A percentile compares a stretch with the other conserved stretches of the same genome.
phyloP scores from a whole-genome alignment of 2,329 filamentous ascomycete species.

The Ceratocystis lukuohia region DNA sequence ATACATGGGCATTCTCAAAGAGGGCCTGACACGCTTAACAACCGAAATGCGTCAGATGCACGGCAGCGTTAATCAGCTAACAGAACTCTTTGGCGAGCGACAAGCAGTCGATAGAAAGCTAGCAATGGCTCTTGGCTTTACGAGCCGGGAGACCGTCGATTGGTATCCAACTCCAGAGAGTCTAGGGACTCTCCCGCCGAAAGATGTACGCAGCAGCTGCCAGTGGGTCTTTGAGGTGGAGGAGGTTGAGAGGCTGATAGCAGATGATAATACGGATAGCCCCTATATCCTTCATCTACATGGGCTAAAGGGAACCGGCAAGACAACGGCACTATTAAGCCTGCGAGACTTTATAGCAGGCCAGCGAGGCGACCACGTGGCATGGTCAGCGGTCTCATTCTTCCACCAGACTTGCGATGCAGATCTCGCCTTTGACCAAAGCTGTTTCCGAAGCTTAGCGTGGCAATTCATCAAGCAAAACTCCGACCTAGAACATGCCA shows the following conservation, averaged over 20 bases:
- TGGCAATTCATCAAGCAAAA: background rate
- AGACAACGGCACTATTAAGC: background rate
- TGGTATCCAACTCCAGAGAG: background rate
- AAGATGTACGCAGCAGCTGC: background rate
- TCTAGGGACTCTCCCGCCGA: background rate
- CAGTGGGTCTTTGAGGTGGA: background rate
- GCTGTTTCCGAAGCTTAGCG: background rate
- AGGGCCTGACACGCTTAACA: background rate
- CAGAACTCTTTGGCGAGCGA: background rate
- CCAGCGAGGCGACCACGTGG: background rate
- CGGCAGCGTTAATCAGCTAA: background rate
- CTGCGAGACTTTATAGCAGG: background rate
- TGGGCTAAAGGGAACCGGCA: background rate
- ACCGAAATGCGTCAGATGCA: background rate
- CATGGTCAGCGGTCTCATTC: background rate
- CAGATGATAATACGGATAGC: background rate
- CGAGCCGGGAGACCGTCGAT: background rate
- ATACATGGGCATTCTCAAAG: slow-evolving; percentile 7
- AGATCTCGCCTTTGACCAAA: background rate
- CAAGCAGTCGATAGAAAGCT: background rate
- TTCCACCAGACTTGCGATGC: background rate
- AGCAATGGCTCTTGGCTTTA: background rate
- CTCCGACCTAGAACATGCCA: background rate
- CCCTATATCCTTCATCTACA: background rate
- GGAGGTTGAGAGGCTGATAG: background rate